phyloP scores from a whole-genome alignment of 495 filamentous ascomycete genomes.

The Xylaria flabelliformis region DNA sequence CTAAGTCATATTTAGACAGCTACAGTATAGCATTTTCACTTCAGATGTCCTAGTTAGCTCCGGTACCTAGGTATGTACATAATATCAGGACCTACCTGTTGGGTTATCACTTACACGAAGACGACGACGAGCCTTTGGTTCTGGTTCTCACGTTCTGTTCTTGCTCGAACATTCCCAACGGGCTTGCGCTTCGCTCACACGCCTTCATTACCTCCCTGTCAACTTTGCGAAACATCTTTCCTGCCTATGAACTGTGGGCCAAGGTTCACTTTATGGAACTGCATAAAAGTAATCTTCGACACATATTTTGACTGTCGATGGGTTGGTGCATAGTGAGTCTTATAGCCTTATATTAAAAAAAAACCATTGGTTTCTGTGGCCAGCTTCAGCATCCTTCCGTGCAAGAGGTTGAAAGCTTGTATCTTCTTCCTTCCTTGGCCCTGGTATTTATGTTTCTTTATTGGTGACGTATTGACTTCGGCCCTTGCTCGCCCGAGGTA shows the following conservation, averaged over 20 bases:
- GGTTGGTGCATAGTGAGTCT: background rate
- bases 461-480: conserved; percentile 10
- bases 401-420: background rate
- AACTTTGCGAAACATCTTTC: background rate
- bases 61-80: too few relatives aligned
- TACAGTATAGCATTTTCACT: background rate
- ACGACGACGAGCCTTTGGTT: background rate
- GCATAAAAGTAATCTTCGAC: background rate
- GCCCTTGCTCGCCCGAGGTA: conserved; percentile 14
- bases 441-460: background rate
- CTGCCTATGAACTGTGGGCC: background rate
- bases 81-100: background rate
- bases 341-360: background rate
- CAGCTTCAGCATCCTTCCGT: background rate
- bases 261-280: background rate
- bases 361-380: background rate
- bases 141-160: background rate
- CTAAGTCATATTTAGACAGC: background rate
- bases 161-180: background rate
- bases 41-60: background rate
- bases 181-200: background rate
- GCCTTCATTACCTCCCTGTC: background rate
- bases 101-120: background rate
- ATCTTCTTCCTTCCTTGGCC: background rate
- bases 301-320: too few relatives aligned